Evolutionary conservation across 2,329 filamentous ascomycete species (phyloP), one percentile per base, ranked within the genome.

Genomic region (Monilinia fructicola): DNA sequence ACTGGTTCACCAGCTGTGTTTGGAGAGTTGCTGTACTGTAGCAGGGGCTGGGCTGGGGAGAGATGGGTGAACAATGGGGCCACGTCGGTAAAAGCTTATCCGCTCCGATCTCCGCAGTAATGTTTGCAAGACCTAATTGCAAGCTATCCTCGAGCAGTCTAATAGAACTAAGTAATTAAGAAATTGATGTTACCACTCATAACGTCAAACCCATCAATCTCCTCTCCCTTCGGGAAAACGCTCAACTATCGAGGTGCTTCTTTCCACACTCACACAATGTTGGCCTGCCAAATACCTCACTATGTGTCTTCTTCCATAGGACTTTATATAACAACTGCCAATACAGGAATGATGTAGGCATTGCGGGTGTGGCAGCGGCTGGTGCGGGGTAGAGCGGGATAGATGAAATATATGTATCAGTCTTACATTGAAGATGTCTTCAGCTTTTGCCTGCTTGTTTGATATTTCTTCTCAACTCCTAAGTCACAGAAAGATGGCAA

Each of bases 401-500:
- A 38, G 26, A 23, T 38, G 28, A 50, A 50, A 44, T 50, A 35
- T 38, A 60, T 59, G 42, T 44, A 50, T 38, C 14, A 6, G 4
- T 60, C 44, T 44, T 38, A 42, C 11, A 38, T 60, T 26, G 28
- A 60, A 38, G 28, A 26, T 18, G 11, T 23, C 4, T 10, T 6
- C 1, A 48, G 28, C 44, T 46, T 59, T 18, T 23, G n/a, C n/a
- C 26, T 59, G 11, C 42, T 28, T 23, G 11, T 46, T 59, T 21
- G 28, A 48, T 35, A 23, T 14, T 23, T 48, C 4, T 7, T 38
- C n/a, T 38, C 6, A 9, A 26, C 4, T 26, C 0, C 31, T 18
- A 38, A 23, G 14, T 38, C 3, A 60, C n/a, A 50, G 31, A 54
- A 66, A 65, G 53, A 70, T 69, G 70, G 38, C 66, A 28, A 61